Percentiles rank a stretch among this genome's conserved stretches.
phyloP scores from a whole-genome alignment of 352 stramenopile species.

The Aphanomyces invadans region DNA sequence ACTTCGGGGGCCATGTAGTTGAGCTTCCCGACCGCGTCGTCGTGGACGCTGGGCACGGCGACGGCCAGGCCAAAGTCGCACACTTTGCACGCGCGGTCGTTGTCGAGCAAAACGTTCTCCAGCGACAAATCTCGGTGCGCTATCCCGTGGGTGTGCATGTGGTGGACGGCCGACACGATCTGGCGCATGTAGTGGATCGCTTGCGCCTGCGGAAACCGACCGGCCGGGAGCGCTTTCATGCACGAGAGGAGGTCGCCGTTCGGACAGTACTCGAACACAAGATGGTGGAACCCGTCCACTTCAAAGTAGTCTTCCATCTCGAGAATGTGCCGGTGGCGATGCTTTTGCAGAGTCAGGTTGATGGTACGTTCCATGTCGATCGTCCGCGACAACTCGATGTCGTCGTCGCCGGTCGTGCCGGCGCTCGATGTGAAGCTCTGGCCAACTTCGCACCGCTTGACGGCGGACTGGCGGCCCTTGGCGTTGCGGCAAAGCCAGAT shows the following conservation, averaged over 20 bases:
- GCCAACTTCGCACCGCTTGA: slow-evolving; percentile 10
- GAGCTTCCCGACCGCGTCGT: slow-evolving; percentile 24
- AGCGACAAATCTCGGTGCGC: slow-evolving; percentile 28
- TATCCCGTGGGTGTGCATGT: slow-evolving; percentile 26
- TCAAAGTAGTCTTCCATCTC: slow-evolving; percentile 28
- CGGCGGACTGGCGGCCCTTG: neutral
- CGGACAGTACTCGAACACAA: slow-evolving; percentile 24
- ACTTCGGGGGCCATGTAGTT: slow-evolving; percentile 30
- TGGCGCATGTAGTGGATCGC: slow-evolving; percentile 32
- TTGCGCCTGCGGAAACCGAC: neutral
- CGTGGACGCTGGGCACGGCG: neutral
- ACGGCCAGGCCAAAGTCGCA: slow-evolving; percentile 27
- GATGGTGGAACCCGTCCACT: slow-evolving; percentile 18
- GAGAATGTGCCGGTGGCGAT: slow-evolving; percentile 17
- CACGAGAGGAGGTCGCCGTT: slow-evolving; percentile 19
- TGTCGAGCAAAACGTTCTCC: slow-evolving; percentile 26
- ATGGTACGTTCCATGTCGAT: slow-evolving; percentile 6
- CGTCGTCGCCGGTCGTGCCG: neutral
- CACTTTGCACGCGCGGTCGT: slow-evolving; percentile 23
- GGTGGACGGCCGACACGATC: slow-evolving; percentile 20
- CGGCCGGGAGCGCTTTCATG: neutral
- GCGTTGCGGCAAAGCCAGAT: slow-evolving; percentile 14
- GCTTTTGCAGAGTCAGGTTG: neutral
- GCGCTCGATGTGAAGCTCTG: neutral
- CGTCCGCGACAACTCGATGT: neutral